Percentiles rank a stretch among this genome's conserved stretches.
Conservation (phyloP, 2,329 filamentous ascomycete species). For the Fusarium fracticaudum region DNA sequence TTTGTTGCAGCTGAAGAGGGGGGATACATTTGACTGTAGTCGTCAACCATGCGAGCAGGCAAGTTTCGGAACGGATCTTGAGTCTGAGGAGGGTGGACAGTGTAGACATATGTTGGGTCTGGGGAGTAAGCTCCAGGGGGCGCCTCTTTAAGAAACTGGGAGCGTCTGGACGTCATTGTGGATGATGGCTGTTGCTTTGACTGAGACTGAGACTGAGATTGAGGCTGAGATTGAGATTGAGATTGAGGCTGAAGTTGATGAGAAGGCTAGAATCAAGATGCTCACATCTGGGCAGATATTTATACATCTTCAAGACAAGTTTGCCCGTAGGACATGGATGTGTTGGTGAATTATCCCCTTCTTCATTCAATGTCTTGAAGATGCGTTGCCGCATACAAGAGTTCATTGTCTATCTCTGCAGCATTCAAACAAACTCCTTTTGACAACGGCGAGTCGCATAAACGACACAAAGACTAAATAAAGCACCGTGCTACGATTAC, state of each 20-base stretch:
- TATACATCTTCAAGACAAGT: conserved; percentile 1
- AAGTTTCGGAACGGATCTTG: neutral
- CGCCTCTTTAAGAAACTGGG: neutral
- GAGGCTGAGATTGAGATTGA: neutral
- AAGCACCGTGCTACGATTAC: neutral
- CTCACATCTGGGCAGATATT: neutral
- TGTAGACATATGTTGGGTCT: conserved; percentile 10
- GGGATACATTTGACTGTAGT: conserved; percentile 7
- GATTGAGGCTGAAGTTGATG: neutral
- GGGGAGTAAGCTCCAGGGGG: neutral
- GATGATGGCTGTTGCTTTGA: neutral
- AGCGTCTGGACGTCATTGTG: conserved; percentile 17
- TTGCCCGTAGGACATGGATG: neutral
- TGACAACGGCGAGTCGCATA: neutral
- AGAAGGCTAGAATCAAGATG: neutral
- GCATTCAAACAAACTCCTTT: neutral
- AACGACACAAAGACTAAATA: conserved; percentile 1
- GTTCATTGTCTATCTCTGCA: neutral
- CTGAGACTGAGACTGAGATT: neutral
- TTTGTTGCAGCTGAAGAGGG: neutral
- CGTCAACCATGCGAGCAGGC: neutral
- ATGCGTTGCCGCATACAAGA: neutral
- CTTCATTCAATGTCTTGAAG: neutral
- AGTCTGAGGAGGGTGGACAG: neutral
- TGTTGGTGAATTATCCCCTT: neutral